phyloP scores from a whole-genome alignment of 169 alveolate species.

The Plasmodium gallinaceum region DNA sequence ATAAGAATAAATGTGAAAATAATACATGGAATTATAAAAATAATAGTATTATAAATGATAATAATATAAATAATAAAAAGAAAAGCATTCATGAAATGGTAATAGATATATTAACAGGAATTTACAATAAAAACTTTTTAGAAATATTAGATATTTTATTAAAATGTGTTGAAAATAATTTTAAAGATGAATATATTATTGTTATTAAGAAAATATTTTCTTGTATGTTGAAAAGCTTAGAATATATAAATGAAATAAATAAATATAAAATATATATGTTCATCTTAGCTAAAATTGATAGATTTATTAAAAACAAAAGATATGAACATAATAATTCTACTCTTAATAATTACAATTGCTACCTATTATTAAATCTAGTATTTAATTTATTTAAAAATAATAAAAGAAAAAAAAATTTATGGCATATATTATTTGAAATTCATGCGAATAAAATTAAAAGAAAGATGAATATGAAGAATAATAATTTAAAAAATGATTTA shows the following conservation, averaged over 20 bases:
- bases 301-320: conserved; percentile 36
- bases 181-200: conserved; percentile 30
- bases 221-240: conserved; percentile 45
- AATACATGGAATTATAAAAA: neutral
- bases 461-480: conserved; percentile 14
- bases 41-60: conserved; percentile 4
- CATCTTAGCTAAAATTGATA: conserved; percentile 53
- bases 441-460: conserved; percentile 54
- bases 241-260: conserved; percentile 33
- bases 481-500: neutral
- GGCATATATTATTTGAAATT: conserved; percentile 44
- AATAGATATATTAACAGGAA: conserved; percentile 16
- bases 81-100: conserved; percentile 13
- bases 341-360: conserved; percentile 47
- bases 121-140: conserved; percentile 15
- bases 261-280: conserved; percentile 60
- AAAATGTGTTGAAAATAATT: conserved; percentile 55
- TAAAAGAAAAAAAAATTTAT: conserved; percentile 20
- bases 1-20: neutral
- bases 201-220: conserved; percentile 46
- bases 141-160: conserved; percentile 54
- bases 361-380: conserved; percentile 38
- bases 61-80: conserved; percentile 6
- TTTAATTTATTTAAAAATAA: conserved; percentile 41
- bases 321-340: conserved; percentile 54